Evolutionary conservation across 345 rosid genomes (phyloP).

Genomic region (Pistacia vera): DNA sequence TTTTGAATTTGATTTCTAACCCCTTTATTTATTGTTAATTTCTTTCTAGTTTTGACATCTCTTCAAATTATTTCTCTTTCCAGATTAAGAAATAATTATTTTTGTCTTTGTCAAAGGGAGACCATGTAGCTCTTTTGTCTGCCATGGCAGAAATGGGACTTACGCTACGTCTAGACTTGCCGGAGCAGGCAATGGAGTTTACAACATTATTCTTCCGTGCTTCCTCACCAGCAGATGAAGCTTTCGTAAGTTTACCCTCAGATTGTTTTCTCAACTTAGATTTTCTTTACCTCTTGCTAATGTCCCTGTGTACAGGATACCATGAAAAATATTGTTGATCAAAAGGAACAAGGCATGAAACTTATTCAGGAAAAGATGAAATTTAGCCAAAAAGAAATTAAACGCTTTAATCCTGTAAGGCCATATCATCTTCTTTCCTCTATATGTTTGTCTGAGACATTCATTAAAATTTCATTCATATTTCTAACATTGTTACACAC

Average conservation of each 20-base stretch:
- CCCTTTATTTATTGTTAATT: slow-evolving; percentile 1
- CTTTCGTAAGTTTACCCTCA: slow-evolving; percentile 53
- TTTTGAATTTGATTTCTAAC: neutral
- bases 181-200: slow-evolving; percentile 95
- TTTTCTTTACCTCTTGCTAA: slow-evolving; percentile 4
- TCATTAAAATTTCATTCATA: slow-evolving; percentile 6
- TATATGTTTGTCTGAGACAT: slow-evolving; percentile 13
- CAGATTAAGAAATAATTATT: slow-evolving; percentile 5
- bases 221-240: slow-evolving; percentile 81
- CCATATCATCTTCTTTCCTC: slow-evolving; percentile 9
- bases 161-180: slow-evolving; percentile 66
- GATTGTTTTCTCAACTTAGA: slow-evolving; percentile 22
- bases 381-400: slow-evolving; percentile 73
- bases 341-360: slow-evolving; percentile 78
- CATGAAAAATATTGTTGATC: slow-evolving; percentile 63
- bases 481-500: slow-evolving; percentile 4
- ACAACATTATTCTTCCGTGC: slow-evolving; percentile 76
- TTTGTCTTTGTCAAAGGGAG: slow-evolving; percentile 64
- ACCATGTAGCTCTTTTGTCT: slow-evolving; percentile 92
- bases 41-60: neutral
- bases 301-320: slow-evolving; percentile 59
- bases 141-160: slow-evolving; percentile 99
- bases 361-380: slow-evolving; percentile 89
- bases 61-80: slow-evolving; percentile 2
- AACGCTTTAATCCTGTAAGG: slow-evolving; percentile 93